Conservation (phyloP, 2,329 filamentous ascomycete species). For the Neoarthrinium moseri region DNA sequence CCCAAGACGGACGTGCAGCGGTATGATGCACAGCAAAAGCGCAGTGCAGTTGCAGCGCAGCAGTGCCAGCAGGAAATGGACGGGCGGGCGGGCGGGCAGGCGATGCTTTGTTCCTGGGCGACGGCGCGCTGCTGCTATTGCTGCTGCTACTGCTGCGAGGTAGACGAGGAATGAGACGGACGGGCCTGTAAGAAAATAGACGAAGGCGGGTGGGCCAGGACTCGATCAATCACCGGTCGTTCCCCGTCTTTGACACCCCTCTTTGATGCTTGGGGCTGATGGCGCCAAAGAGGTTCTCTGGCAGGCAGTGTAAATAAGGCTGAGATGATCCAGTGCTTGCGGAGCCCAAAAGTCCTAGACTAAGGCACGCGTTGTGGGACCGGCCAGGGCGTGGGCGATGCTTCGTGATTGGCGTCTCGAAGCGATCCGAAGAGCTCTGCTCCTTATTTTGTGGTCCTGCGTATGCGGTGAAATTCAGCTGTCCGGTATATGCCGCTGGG, state of each 20-base stretch:
- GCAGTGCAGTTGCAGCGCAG: slow-evolving; percentile 4
- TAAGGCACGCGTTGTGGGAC: neutral
- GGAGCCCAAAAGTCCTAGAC: slow-evolving; percentile 7
- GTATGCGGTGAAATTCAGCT: too few species aligned
- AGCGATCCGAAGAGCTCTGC: too few species aligned
- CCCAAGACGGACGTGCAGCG: too few species aligned
- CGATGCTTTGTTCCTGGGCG: neutral
- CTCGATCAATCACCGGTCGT: slow-evolving; percentile 13
- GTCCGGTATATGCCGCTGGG: too few species aligned
- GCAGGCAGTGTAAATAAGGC: slow-evolving; percentile 9
- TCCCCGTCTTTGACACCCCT: slow-evolving; percentile 10
- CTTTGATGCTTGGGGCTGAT: slow-evolving; percentile 23
- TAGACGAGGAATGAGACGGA: slow-evolving; percentile 9
- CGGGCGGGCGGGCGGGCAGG: neutral
- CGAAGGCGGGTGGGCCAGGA: neutral
- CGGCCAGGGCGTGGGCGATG: too few species aligned
- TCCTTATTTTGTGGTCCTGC: too few species aligned
- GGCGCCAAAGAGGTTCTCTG: slow-evolving; percentile 13
- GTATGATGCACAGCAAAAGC: slow-evolving; percentile 6
- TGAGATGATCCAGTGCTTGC: slow-evolving; percentile 3
- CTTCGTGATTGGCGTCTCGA: too few species aligned
- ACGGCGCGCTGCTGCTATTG: too few species aligned
- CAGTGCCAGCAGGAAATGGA: neutral
- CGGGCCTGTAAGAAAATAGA: slow-evolving; percentile 22
- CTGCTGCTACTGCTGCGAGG: neutral